phyloP scores from a whole-genome alignment of 2,329 filamentous ascomycete genomes.

The Aspergillus sp. region DNA sequence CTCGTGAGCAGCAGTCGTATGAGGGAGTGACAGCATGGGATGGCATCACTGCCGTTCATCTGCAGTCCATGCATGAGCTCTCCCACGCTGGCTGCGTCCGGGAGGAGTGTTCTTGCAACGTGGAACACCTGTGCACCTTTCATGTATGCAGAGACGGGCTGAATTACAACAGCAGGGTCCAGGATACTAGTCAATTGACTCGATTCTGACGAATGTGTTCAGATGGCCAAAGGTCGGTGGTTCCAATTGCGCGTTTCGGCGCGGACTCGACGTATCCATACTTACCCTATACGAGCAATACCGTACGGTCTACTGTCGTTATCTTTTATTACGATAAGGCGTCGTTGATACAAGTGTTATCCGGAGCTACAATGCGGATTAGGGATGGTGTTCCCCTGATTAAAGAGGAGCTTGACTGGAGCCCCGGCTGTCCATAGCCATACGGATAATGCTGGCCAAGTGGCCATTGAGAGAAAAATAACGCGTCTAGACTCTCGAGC shows the following conservation, averaged over 20 bases:
- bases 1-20: neutral
- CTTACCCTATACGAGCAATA: no score
- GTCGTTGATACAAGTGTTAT: no score
- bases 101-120: conserved; percentile 12
- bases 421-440: neutral
- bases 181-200: neutral
- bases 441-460: neutral
- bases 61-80: neutral
- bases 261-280: no score
- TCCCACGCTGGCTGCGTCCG: conserved; percentile 2
- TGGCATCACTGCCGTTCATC: neutral
- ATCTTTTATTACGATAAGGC: no score
- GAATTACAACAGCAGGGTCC: neutral
- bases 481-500: conserved; percentile 12
- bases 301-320: no score
- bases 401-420: conserved; percentile 5
- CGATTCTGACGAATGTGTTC: neutral
- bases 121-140: conserved; percentile 6
- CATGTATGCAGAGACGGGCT: neutral
- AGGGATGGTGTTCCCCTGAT: neutral
- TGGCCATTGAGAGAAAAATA: conserved; percentile 23
- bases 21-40: conserved; percentile 3
- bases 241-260: no score
- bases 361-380: neutral
- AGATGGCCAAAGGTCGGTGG: no score